These are phyloP conservation scores for Mallotus repandus DNA, from an alignment of 441 rosid species.

Conservation along the genomic window DNA sequence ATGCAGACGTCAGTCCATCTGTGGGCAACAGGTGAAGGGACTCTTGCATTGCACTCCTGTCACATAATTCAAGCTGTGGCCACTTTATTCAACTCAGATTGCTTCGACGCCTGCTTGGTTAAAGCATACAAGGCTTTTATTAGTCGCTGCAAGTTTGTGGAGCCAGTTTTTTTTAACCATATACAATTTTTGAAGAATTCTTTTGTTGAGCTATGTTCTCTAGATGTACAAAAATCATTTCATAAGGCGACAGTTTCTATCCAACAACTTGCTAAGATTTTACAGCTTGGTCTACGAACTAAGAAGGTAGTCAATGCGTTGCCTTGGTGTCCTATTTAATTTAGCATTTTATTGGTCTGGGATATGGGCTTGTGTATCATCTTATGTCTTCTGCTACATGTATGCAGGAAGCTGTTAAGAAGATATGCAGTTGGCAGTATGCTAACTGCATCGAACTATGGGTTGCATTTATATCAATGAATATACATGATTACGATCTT, in stretches of 20 bases:
- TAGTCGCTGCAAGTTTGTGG: constrained; percentile 59
- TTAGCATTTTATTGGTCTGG: background rate
- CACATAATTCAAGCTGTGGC: constrained; percentile 59
- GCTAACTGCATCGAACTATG: constrained; percentile 81
- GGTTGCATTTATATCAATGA: constrained; percentile 67
- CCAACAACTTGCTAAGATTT: constrained; percentile 69
- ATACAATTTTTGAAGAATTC: constrained; percentile 59
- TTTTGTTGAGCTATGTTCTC: constrained; percentile 72
- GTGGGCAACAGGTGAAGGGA: constrained; percentile 75
- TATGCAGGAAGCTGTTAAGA: constrained; percentile 37
- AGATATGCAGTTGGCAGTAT: constrained; percentile 80
- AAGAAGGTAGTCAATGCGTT: constrained; percentile 56
- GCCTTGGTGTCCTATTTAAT: constrained; percentile 11
- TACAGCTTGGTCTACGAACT: constrained; percentile 61
- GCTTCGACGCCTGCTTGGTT: constrained; percentile 60
- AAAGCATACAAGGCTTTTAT: constrained; percentile 69
- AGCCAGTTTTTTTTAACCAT: constrained; percentile 44
- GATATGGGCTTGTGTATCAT: background rate
- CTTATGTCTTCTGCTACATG: background rate
- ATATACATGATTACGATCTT: constrained; percentile 57
- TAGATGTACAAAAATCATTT: constrained; percentile 70
- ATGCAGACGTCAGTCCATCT: constrained; percentile 70
- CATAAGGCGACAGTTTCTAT: constrained; percentile 57
- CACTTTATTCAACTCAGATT: constrained; percentile 53
- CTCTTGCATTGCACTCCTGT: constrained; percentile 55